A percentile compares a stretch with the other conserved stretches of the same genome.
phyloP scores from a whole-genome alignment of 352 stramenopile genomes.

The Globisporangium ultimum region DNA sequence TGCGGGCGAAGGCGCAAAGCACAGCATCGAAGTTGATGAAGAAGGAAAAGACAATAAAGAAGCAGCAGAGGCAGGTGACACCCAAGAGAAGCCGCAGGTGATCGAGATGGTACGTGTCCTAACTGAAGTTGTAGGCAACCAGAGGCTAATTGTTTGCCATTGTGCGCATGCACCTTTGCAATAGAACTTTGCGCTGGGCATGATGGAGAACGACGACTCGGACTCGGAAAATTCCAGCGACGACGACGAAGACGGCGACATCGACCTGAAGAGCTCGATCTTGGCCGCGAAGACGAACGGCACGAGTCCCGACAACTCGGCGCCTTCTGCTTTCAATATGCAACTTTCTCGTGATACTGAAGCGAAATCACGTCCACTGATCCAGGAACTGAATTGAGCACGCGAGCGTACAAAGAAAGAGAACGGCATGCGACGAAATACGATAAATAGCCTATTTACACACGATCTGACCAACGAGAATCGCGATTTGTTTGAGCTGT shows the following conservation, averaged over 20 bases:
- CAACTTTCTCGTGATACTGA: conserved; percentile 29
- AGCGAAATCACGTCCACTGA: conserved; percentile 46
- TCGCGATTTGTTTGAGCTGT: background rate
- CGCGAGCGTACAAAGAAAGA: background rate
- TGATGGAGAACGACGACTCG: conserved; percentile 47
- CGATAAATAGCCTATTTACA: background rate
- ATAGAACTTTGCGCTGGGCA: conserved; percentile 74
- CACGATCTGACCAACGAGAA: background rate
- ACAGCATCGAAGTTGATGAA: conserved; percentile 66
- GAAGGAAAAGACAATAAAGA: conserved; percentile 9
- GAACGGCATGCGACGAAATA: conserved; percentile 1
- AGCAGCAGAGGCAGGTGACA: conserved; percentile 2
- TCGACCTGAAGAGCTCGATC: conserved; percentile 19
- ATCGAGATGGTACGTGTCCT: conserved; percentile 71
- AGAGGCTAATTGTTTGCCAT: background rate
- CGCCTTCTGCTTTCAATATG: conserved; percentile 24
- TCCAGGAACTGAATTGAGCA: conserved; percentile 67
- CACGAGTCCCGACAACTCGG: background rate
- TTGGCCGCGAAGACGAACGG: background rate
- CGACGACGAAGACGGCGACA: conserved; percentile 24
- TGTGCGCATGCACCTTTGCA: background rate
- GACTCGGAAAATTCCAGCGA: conserved; percentile 19
- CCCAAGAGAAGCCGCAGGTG: conserved; percentile 31
- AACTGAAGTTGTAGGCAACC: background rate
- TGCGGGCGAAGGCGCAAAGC: conserved; percentile 48